These are phyloP conservation scores for Gynostemma pentaphyllum DNA, from an alignment of 306 rosid species.

Conservation along the genomic window DNA sequence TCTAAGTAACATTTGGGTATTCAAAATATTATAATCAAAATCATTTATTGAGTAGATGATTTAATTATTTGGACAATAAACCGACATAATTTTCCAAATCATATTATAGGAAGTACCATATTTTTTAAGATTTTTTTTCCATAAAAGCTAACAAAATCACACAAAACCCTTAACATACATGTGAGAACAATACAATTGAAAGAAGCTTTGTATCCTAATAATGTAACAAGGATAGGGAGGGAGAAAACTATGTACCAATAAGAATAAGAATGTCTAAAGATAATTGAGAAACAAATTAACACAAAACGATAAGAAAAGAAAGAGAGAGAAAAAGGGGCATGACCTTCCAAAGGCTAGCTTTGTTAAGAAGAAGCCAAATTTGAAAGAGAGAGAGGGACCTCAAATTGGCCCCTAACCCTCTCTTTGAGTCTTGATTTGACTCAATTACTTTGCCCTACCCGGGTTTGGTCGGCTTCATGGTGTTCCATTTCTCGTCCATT, in stretches of 20 bases:
- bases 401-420: background rate
- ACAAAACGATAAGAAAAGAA: background rate
- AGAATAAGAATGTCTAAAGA: slow-evolving; percentile 1
- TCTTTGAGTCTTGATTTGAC: background rate
- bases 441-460: background rate
- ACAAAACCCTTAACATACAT: no score
- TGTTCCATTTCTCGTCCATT: background rate
- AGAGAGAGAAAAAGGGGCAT: background rate
- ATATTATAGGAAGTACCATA: no score
- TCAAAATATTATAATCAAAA: no score
- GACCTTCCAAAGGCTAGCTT: slow-evolving; percentile 47
- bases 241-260: background rate
- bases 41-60: no score
- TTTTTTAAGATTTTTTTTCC: no score
- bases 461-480: background rate
- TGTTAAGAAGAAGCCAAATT: slow-evolving; percentile 55
- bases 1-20: no score
- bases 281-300: background rate
- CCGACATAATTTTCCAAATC: no score
- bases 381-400: slow-evolving; percentile 31
- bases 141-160: no score
- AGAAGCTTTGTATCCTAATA: no score
- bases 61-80: no score
- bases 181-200: no score
- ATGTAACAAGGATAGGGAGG: no score